A percentile compares a stretch with the other conserved stretches of the same genome.
These are phyloP conservation scores for Claviceps fusiformis DNA, from an alignment of 2,329 filamentous ascomycete genomes.

Conservation along the genomic window DNA sequence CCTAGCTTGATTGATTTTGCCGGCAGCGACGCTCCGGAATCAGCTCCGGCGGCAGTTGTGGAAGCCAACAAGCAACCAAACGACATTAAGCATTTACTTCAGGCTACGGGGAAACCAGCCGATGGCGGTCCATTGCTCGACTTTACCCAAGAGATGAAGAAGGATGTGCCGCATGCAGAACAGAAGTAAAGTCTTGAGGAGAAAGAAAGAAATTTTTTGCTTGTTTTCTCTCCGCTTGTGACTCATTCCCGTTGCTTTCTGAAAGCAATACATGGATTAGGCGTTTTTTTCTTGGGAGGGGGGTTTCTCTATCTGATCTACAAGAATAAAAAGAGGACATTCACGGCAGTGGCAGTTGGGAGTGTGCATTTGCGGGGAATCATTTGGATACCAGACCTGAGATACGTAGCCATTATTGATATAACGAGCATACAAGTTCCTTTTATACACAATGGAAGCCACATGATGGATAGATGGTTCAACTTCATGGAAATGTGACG, in stretches of 20 bases:
- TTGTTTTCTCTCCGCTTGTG: not conserved
- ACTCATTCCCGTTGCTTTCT: not conserved
- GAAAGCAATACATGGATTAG: conserved; percentile 1
- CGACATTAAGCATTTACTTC: conserved; percentile 31
- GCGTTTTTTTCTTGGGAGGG: conserved; percentile 1
- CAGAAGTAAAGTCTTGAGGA: not conserved
- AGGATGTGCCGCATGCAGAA: conserved; percentile 25
- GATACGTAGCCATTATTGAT: not conserved
- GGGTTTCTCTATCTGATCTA: not conserved
- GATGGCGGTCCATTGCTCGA: conserved; percentile 38
- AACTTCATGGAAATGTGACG: too few relatives aligned
- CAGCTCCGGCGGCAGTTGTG: not conserved
- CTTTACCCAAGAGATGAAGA: conserved; percentile 41
- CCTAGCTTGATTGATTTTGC: conserved; percentile 44
- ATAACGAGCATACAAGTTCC: not conserved
- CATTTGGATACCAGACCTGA: conserved; percentile 1
- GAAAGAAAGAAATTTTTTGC: not conserved
- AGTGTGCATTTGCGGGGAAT: not conserved
- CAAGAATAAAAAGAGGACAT: not conserved
- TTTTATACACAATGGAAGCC: too few relatives aligned
- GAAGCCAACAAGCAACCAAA: conserved; percentile 10
- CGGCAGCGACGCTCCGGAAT: conserved; percentile 14
- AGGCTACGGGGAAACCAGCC: conserved; percentile 32
- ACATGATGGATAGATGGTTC: not conserved
- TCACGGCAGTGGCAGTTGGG: not conserved